Conservation (phyloP, 2,329 filamentous ascomycete species). For the Neofusicoccum kwambonambiense region DNA sequence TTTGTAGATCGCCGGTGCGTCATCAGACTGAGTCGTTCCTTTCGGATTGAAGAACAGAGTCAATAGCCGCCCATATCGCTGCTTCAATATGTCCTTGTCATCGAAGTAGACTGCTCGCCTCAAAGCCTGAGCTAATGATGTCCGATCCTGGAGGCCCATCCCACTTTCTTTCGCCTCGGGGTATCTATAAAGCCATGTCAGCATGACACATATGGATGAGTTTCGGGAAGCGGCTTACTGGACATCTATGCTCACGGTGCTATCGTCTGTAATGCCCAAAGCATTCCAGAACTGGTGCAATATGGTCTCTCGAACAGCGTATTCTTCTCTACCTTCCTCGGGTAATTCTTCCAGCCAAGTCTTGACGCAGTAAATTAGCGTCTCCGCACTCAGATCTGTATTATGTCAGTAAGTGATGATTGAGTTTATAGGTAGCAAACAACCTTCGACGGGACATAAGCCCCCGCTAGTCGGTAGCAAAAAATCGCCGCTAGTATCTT, state of each 20-base stretch:
- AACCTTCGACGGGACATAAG: conserved; percentile 20
- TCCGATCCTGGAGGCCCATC: background rate
- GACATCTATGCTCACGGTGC: background rate
- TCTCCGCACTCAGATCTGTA: conserved; percentile 31
- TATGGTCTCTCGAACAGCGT: background rate
- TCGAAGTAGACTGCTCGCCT: conserved; percentile 29
- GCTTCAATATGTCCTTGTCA: conserved; percentile 27
- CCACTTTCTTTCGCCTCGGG: background rate
- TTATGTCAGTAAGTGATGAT: background rate
- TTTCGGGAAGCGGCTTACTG: background rate
- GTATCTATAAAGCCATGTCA: background rate
- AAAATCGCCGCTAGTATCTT: conserved; percentile 5
- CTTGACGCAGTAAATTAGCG: conserved; percentile 32
- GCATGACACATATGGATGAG: background rate
- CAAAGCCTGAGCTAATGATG: conserved; percentile 19
- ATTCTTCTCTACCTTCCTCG: background rate
- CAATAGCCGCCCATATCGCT: conserved; percentile 33
- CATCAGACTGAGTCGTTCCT: conserved; percentile 1
- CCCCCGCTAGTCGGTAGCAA: conserved; percentile 8
- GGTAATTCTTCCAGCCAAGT: conserved; percentile 34
- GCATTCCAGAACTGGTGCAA: background rate
- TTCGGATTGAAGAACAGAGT: conserved; percentile 27
- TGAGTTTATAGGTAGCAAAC: background rate
- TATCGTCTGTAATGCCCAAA: background rate
- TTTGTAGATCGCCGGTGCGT: background rate